Base-by-base conservation (phyloP, 1,284 basidiomycete genomes). In the Ganoderma resinaceum region DNA sequence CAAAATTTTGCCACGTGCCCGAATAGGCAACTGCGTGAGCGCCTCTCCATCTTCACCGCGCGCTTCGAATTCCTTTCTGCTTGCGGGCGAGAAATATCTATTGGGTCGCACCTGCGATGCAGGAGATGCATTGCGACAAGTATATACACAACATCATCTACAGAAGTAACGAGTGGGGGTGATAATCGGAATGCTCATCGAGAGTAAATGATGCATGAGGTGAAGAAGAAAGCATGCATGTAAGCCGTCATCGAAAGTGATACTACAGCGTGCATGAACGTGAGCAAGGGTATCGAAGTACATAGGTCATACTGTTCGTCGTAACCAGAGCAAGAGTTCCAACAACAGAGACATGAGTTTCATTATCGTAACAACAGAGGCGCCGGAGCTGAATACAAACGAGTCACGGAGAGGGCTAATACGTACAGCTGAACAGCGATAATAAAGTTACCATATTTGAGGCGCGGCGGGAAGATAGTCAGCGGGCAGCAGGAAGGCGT, bases 401-500 rank as follows among this genome's bases (percentile, higher is more conserved):
- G 53, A 65, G 59, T 60, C 46, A 49, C 23, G 23, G 23, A 63
- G 53, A 65, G 64, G 20, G 61, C 31, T 62, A 67, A 46, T 42
- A 59, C 16, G 61, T 65, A 70, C 57, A 64, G 60, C 53, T 4
- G 63, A 60, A 57, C 52, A 61, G 49, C 33, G 60, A 52, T 59
- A 31, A 64, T 42, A 67, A 73, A 58, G 29, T 76, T 74, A 93
- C 91, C 91, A 93, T 67, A 93, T 93, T 77, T 92, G 91, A 55
- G 88, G 85, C 33, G 87, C 84, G 66, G 88, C 83, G 2, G 89
- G 89, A 57, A 93, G 83, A 74, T 91, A 94, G 76, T 93, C 90
- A 46, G 82, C 80, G 20, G 93, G 93, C 55, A 95, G 83, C 63
- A 95, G 82, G 80, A 94, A 94, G 18, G 93, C 92, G 76, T 95